phyloP scores from a whole-genome alignment of 1,284 basidiomycete species.

The Somion occarium region DNA sequence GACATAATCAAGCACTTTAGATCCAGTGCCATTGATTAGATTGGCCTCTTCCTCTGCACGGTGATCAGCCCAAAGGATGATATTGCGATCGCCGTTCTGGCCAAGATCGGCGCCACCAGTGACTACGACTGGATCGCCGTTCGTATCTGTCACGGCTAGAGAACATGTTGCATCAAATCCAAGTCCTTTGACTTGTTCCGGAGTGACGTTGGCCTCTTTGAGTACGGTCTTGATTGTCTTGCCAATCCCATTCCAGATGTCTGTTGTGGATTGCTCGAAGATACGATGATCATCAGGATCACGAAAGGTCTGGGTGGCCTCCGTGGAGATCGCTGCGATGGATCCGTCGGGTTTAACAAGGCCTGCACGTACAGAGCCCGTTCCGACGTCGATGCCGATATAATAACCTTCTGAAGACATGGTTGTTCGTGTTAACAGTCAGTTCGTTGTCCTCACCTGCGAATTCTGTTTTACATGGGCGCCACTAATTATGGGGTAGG shows the following conservation, averaged over 20 bases:
- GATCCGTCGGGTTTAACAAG: constrained; percentile 76
- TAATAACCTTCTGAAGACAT: constrained; percentile 36
- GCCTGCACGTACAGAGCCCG: constrained; percentile 89
- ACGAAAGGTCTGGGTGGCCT: constrained; percentile 82
- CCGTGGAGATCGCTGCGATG: constrained; percentile 73
- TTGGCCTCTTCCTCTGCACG: constrained; percentile 91
- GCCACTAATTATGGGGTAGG: too few relatives aligned
- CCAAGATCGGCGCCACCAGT: constrained; percentile 69
- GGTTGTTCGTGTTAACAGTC: neutral
- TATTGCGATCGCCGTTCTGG: constrained; percentile 67
- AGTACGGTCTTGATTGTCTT: constrained; percentile 71
- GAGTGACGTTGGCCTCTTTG: constrained; percentile 52
- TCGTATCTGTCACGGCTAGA: constrained; percentile 78
- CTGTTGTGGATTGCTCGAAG: constrained; percentile 88
- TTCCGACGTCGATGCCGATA: constrained; percentile 80
- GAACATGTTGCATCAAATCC: constrained; percentile 99
- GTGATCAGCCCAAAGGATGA: constrained; percentile 94
- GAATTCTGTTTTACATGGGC: neutral
- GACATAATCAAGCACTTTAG: constrained; percentile 89
- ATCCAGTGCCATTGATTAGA: constrained; percentile 82
- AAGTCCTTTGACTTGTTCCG: constrained; percentile 76
- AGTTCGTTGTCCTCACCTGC: neutral
- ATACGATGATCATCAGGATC: constrained; percentile 84
- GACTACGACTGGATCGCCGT: constrained; percentile 77
- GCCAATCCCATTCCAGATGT: constrained; percentile 85